These are phyloP conservation scores for Cornus florida DNA, from an alignment of 148 eudicot genomes.

Conservation along the genomic window DNA sequence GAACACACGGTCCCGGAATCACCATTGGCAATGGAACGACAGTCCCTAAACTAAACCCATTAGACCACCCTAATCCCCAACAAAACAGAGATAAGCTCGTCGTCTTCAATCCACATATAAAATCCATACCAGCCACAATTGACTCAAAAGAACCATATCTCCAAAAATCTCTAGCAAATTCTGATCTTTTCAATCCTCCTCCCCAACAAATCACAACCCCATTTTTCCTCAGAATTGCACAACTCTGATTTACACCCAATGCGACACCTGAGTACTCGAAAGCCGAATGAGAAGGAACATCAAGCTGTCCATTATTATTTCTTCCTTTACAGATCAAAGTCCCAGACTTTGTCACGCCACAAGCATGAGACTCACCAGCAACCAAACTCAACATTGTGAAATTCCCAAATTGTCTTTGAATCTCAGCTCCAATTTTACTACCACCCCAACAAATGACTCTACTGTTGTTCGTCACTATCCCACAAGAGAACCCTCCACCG, in stretches of 20 bases:
- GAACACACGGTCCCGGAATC: not conserved
- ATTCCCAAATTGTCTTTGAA: constrained; percentile 42
- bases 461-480: constrained; percentile 33
- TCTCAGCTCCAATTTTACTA: constrained; percentile 40
- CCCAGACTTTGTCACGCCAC: constrained; percentile 50
- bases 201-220: constrained; percentile 60
- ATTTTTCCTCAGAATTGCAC: constrained; percentile 41
- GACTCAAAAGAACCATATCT: constrained; percentile 24
- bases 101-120: constrained; percentile 47
- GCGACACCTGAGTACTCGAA: constrained; percentile 46
- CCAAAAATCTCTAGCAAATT: not conserved
- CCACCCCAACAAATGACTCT: constrained; percentile 54
- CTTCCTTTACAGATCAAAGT: constrained; percentile 49
- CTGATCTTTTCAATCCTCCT: constrained; percentile 18
- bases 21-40: constrained; percentile 28
- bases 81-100: constrained; percentile 37
- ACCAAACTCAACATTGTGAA: constrained; percentile 46
- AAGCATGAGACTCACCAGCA: constrained; percentile 58
- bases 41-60: constrained; percentile 8
- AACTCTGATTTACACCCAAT: constrained; percentile 44
- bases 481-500: constrained; percentile 56
- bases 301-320: constrained; percentile 44
- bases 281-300: constrained; percentile 27
- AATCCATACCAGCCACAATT: constrained; percentile 45
- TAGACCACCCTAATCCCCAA: constrained; percentile 64